These are phyloP conservation scores for Melastoma candidum DNA, from an alignment of 441 rosid genomes.

Conservation along the genomic window DNA sequence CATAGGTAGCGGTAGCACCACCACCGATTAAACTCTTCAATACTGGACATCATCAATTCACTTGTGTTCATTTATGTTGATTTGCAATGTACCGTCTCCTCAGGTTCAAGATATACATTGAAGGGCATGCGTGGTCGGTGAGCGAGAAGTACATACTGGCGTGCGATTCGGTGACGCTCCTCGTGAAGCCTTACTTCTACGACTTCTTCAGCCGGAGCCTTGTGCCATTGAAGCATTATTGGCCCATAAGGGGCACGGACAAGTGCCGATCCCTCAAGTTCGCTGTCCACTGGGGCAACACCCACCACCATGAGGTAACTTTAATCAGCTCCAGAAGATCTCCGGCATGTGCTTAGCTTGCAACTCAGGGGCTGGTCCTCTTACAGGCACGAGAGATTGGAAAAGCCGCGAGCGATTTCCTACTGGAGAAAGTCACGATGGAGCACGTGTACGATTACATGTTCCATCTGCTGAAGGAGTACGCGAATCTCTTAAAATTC, in stretches of 20 bases:
- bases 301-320: conserved; percentile 9
- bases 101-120: conserved; percentile 14
- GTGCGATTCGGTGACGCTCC: conserved; percentile 9
- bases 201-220: conserved; percentile 17
- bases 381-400: conserved; percentile 12
- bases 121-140: conserved; percentile 18
- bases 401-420: conserved; percentile 9
- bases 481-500: conserved; percentile 9
- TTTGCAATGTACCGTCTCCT: not conserved
- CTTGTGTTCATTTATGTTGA: not conserved
- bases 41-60: not conserved
- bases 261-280: conserved; percentile 16
- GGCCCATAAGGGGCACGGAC: conserved; percentile 12
- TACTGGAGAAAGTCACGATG: conserved; percentile 2
- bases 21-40: too few relatives aligned
- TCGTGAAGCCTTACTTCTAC: conserved; percentile 12
- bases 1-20: conserved; percentile 6
- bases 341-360: not conserved
- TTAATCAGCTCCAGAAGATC: not conserved
- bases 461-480: conserved; percentile 14
- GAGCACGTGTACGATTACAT: conserved; percentile 3
- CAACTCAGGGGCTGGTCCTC: not conserved
- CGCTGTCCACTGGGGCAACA: conserved; percentile 19
- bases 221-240: conserved; percentile 11
- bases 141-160: conserved; percentile 18